Evolutionary conservation across 495 filamentous ascomycete genomes (phyloP), one percentile per base, ranked within the genome.

Genomic region (Podospora tetraspora): DNA sequence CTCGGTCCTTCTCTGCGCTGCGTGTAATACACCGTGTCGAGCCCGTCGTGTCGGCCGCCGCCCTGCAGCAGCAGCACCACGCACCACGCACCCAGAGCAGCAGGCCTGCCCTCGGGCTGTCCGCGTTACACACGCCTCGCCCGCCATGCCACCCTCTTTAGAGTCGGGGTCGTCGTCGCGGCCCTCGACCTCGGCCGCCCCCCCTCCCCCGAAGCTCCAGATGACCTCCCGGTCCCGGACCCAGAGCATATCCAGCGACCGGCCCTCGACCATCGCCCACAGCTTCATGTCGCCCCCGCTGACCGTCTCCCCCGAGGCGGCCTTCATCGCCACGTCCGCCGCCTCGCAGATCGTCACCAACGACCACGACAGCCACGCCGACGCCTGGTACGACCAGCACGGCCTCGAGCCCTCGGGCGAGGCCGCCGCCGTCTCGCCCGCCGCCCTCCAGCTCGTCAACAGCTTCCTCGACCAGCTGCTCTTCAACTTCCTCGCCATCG

Each of bases 381-480:
- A 89, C 59, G 79, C 84, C 64, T 84, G 84, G 81, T 89, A 89
- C 74, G 84, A 89, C 70, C 84, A 90, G 64, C 84, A 86, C 69
- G 85, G 84, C 63, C 84, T 89, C 30, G 84, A 89, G 66, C 86
- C 87, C 4, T 85, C 85, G 16, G 84, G 84, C 63, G 87, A 88
- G 66, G 84, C 86, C 19, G 91, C 91, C n/a, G 77, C 89, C 63
- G 91, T 97, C 27, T 90, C 92, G 60, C 84, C 87, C 9, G 85
- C 83, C 22, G 92, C 95, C 2, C 82, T 99, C 61, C 84, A 85
- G 34, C 85, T 96, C 4, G 84, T 97, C 77, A 99, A 99, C 76
- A 86, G 88, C 64, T 98, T 99, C 78, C 87, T 99, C 62, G 96
- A 99, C 75, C 92, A 97, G 72, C 83, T 98, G 1, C 83, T 99